A percentile compares a stretch with the other conserved stretches of the same genome.
Evolutionary conservation across 805 yeast genomes (phyloP).

Genomic region (Yamadazyma endophytica): DNA sequence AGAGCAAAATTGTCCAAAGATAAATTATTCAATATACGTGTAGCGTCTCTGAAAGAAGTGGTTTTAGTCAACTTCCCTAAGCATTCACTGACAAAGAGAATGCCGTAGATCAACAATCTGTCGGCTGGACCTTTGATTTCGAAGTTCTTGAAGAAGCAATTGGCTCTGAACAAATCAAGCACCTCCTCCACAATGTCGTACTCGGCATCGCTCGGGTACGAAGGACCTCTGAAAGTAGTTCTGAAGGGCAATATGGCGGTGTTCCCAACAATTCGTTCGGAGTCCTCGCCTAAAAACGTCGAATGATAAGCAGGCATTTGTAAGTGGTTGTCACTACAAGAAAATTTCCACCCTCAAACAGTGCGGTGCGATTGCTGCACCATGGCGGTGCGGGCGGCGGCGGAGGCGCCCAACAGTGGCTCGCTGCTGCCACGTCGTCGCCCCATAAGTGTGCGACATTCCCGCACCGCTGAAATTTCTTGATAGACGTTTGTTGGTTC

Average conservation of each 20-base stretch:
- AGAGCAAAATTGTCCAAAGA: slow-evolving; percentile 83
- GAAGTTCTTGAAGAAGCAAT: slow-evolving; percentile 93
- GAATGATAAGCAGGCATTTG: slow-evolving; percentile 78
- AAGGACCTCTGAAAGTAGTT: slow-evolving; percentile 86
- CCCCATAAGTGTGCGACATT: no score
- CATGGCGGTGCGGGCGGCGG: no score
- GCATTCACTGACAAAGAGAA: slow-evolving; percentile 83
- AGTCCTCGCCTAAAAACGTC: slow-evolving; percentile 63
- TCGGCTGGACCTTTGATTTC: slow-evolving; percentile 96
- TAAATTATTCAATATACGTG: slow-evolving; percentile 69
- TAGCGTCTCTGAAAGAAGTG: slow-evolving; percentile 55
- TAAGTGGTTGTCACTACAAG: no score
- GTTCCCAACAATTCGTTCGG: slow-evolving; percentile 70
- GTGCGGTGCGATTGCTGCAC: no score
- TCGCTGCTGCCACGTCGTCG: no score
- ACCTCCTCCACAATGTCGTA: slow-evolving; percentile 93
- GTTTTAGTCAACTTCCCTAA: slow-evolving; percentile 54
- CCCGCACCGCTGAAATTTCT: no score
- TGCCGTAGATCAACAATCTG: slow-evolving; percentile 89
- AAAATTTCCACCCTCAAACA: no score
- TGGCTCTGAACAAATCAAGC: slow-evolving; percentile 89
- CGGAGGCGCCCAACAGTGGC: no score
- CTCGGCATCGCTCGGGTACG: slow-evolving; percentile 64
- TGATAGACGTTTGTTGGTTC: no score
- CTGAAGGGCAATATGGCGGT: slow-evolving; percentile 80